Percentiles rank a stretch among this genome's conserved stretches.
These are phyloP conservation scores for Nyctanthes arbortristis DNA, from an alignment of 257 asterid species.

Conservation along the genomic window DNA sequence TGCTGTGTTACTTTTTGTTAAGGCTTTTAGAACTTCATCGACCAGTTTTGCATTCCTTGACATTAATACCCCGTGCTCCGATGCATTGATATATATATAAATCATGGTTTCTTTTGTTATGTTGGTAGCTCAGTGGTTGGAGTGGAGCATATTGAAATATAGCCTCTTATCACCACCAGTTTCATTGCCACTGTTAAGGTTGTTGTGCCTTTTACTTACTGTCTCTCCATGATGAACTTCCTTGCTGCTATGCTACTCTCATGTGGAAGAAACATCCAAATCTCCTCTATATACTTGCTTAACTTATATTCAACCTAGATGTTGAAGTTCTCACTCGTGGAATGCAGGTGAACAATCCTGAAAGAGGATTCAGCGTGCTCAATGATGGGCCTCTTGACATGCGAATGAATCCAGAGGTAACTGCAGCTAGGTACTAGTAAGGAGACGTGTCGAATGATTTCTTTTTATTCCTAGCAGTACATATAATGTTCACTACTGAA, in stretches of 20 bases:
- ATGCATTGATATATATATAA: not conserved
- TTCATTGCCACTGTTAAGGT: not conserved
- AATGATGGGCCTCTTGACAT: slow-evolving; percentile 93
- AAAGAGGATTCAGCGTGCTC: slow-evolving; percentile 91
- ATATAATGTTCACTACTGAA: not conserved
- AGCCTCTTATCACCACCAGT: slow-evolving; percentile 1
- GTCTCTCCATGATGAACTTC: not conserved
- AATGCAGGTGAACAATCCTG: slow-evolving; percentile 80
- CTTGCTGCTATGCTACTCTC: slow-evolving; percentile 1
- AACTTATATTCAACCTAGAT: not conserved
- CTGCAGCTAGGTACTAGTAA: slow-evolving; percentile 2
- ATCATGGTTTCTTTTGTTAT: no score
- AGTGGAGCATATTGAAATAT: not conserved
- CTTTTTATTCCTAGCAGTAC: not conserved
- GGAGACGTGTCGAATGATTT: not conserved
- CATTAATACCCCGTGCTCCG: not conserved
- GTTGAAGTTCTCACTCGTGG: slow-evolving; percentile 11
- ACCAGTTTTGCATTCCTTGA: slow-evolving; percentile 3
- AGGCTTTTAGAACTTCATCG: not conserved
- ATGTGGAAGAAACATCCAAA: slow-evolving; percentile 3
- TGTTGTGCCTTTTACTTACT: slow-evolving; percentile 4
- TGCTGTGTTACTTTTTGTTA: slow-evolving; percentile 16
- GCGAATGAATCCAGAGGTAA: slow-evolving; percentile 98
- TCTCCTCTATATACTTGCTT: slow-evolving; percentile 4
- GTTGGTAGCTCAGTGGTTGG: slow-evolving; percentile 2